These are phyloP conservation scores for Closterium sp. DNA, from an alignment of 139 green algal species.

Conservation along the genomic window DNA sequence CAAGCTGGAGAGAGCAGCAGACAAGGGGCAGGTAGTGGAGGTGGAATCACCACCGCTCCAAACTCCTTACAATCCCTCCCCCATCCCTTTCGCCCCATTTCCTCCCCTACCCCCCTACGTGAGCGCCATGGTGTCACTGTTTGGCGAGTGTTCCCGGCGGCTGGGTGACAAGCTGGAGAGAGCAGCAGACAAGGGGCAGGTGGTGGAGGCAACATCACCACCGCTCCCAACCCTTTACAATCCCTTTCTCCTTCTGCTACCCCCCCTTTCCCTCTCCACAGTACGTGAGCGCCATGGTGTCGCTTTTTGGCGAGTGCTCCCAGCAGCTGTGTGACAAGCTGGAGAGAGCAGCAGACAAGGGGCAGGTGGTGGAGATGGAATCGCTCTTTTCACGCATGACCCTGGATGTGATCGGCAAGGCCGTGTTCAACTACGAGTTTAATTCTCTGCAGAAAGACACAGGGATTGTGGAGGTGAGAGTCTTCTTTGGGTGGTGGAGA, in stretches of 20 bases:
- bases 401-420: slow-evolving; percentile 97
- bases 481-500: slow-evolving; percentile 64
- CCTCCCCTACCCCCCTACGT: slow-evolving; percentile 40
- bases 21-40: slow-evolving; percentile 60
- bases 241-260: too few species aligned
- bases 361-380: slow-evolving; percentile 81
- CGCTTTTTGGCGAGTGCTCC: slow-evolving; percentile 92
- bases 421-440: slow-evolving; percentile 98
- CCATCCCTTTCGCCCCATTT: too few species aligned
- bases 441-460: slow-evolving; percentile 3
- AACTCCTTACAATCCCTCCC: too few species aligned
- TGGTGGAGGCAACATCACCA: slow-evolving; percentile 90
- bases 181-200: slow-evolving; percentile 1
- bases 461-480: too few species aligned
- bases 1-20: slow-evolving; percentile 57
- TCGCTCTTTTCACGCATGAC: slow-evolving; percentile 90
- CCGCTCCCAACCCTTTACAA: too few species aligned
- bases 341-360: slow-evolving; percentile 22
- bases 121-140: slow-evolving; percentile 71
- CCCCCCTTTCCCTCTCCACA: too few species aligned
- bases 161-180: slow-evolving; percentile 63
- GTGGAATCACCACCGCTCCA: slow-evolving; percentile 79
- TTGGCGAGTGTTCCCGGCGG: slow-evolving; percentile 76
- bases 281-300: slow-evolving; percentile 94
- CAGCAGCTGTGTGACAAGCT: slow-evolving; percentile 66